Conservation (phyloP, 176 grass and related monocot genomes). For the Musa beccarii region DNA sequence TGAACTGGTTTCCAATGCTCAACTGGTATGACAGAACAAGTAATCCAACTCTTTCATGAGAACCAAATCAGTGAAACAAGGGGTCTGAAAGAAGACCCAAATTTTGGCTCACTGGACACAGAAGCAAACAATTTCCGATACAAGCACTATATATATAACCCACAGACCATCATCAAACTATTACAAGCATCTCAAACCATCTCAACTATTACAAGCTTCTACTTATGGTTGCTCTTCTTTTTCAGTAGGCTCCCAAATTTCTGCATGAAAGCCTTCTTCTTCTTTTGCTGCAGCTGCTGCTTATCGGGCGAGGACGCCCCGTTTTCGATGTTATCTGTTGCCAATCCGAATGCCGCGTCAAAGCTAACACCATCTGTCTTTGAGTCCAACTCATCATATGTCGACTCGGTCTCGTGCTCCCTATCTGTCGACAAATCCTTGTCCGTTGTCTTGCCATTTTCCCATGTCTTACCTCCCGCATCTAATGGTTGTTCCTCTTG, state of each 20-base stretch:
- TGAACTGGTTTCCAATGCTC: neutral
- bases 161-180: neutral
- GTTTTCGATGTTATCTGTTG: slow-evolving; percentile 24
- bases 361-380: slow-evolving; percentile 31
- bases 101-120: neutral
- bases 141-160: neutral
- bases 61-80: neutral
- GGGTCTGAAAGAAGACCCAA: neutral
- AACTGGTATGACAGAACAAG: neutral
- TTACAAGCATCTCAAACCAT: slow-evolving; percentile 1
- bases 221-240: slow-evolving; percentile 55
- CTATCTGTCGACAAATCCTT: slow-evolving; percentile 45
- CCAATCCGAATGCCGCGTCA: slow-evolving; percentile 42
- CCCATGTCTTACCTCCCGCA: slow-evolving; percentile 24
- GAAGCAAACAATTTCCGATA: slow-evolving; percentile 5
- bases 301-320: slow-evolving; percentile 34
- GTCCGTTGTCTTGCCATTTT: slow-evolving; percentile 49
- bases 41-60: neutral
- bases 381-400: slow-evolving; percentile 35
- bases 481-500: slow-evolving; percentile 10
- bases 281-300: slow-evolving; percentile 55
- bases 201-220: neutral
- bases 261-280: slow-evolving; percentile 76
- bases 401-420: slow-evolving; percentile 27
- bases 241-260: slow-evolving; percentile 86